phyloP scores from a whole-genome alignment of 2,329 filamentous ascomycete species.

The Dichotomopilus funicola region DNA sequence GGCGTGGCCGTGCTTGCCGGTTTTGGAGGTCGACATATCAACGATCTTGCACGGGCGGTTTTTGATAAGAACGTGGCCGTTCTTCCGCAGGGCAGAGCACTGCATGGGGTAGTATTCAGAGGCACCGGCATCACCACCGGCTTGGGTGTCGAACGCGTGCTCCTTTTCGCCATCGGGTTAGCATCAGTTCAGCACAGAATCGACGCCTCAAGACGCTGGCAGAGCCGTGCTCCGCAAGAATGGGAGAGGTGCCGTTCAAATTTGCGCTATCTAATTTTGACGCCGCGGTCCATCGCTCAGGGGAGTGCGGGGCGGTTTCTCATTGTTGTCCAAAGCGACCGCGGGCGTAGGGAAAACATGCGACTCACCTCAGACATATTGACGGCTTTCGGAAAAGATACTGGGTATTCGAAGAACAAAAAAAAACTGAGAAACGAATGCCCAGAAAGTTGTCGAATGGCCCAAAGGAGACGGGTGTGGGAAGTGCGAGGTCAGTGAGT shows the following conservation, averaged over 20 bases:
- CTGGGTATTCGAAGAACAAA: constrained; percentile 25
- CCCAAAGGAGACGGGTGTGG: constrained; percentile 15
- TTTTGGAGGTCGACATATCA: constrained; percentile 99
- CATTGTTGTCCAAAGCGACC: constrained; percentile 26
- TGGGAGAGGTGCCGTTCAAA: neutral
- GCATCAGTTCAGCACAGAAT: neutral
- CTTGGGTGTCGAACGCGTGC: constrained; percentile 66
- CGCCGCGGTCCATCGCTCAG: constrained; percentile 22
- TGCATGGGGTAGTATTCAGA: constrained; percentile 99
- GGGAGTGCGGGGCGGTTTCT: constrained; percentile 43
- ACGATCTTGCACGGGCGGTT: constrained; percentile 99
- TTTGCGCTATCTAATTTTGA: constrained; percentile 11
- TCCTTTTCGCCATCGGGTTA: constrained; percentile 35
- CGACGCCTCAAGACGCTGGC: neutral
- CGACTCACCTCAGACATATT: constrained; percentile 42
- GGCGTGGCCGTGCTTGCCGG: constrained; percentile 99
- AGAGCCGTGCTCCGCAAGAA: neutral
- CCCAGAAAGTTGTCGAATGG: constrained; percentile 23
- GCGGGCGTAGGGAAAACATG: constrained; percentile 11
- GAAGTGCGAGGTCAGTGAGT: constrained; percentile 17
- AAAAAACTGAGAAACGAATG: constrained; percentile 28
- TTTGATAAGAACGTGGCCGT: constrained; percentile 98
- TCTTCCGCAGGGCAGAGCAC: constrained; percentile 99
- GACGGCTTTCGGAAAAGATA: constrained; percentile 36
- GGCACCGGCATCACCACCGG: constrained; percentile 81